phyloP scores from a whole-genome alignment of 2,329 filamentous ascomycete genomes.

The Juglanconis juglandina region DNA sequence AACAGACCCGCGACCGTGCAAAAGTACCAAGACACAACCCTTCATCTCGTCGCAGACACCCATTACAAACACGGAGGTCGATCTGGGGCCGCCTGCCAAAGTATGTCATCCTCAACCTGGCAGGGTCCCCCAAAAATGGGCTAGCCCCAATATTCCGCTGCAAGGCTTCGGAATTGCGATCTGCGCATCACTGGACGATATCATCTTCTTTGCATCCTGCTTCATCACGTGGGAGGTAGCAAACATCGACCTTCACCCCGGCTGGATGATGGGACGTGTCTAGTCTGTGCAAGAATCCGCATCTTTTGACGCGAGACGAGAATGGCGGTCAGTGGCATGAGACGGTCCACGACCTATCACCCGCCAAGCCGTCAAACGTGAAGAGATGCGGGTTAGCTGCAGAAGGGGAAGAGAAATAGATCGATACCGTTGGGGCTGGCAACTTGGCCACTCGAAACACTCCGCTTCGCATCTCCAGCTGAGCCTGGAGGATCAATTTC shows the following conservation, averaged over 20 bases:
- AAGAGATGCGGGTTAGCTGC: slow-evolving; percentile 14
- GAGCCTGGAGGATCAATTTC: not conserved
- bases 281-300: slow-evolving; percentile 8
- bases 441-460: not conserved
- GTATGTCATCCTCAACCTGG: not conserved
- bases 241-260: not conserved
- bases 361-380: slow-evolving; percentile 10
- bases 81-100: not conserved
- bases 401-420: not conserved
- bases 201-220: not conserved
- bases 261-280: not conserved
- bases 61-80: not conserved
- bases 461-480: not conserved
- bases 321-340: slow-evolving; percentile 12
- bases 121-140: not conserved
- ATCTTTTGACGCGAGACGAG: slow-evolving; percentile 10
- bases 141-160: slow-evolving; percentile 10
- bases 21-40: not conserved
- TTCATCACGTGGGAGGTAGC: slow-evolving; percentile 6
- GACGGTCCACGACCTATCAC: not conserved
- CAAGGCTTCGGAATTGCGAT: slow-evolving; percentile 13
- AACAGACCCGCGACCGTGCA: not conserved
- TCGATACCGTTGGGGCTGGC: not conserved
- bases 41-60: slow-evolving; percentile 8
- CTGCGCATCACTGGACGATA: slow-evolving; percentile 1